Evolutionary conservation across 306 rosid species (phyloP).

Genomic region (Gastrolobium bilobum): DNA sequence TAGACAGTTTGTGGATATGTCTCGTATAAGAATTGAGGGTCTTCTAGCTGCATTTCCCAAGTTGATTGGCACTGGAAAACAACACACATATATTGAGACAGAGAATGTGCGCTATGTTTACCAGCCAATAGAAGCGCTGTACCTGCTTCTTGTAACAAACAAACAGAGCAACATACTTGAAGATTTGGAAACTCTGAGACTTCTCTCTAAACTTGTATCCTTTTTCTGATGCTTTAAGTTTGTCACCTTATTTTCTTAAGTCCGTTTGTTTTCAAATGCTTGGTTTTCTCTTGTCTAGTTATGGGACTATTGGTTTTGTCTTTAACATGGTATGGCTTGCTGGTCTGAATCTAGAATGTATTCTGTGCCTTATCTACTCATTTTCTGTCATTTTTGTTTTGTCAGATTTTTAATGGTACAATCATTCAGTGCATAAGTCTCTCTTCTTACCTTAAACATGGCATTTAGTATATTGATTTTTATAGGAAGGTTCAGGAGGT

Average conservation of each 20-base stretch:
- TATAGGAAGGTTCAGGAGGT: constrained; percentile 16
- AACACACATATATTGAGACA: constrained; percentile 94
- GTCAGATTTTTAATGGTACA: neutral
- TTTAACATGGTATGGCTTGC: constrained; percentile 18
- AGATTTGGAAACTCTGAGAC: constrained; percentile 94
- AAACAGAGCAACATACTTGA: constrained; percentile 96
- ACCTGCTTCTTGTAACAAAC: constrained; percentile 95
- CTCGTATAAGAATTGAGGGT: constrained; percentile 96
- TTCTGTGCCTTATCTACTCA: constrained; percentile 16
- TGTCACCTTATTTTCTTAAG: constrained; percentile 23
- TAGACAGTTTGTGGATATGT: constrained; percentile 92
- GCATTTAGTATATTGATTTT: constrained; percentile 23
- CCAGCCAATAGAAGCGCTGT: constrained; percentile 94
- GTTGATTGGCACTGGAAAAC: constrained; percentile 95
- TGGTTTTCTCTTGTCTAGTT: constrained; percentile 28
- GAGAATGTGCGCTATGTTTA: constrained; percentile 97
- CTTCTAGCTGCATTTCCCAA: constrained; percentile 98
- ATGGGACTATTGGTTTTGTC: constrained; percentile 33
- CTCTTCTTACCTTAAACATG: constrained; percentile 13
- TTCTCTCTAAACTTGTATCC: constrained; percentile 98
- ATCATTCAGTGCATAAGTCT: neutral
- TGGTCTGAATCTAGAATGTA: constrained; percentile 32
- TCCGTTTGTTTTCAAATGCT: constrained; percentile 27
- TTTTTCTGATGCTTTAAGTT: constrained; percentile 48
- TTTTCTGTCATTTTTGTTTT: constrained; percentile 31